These are phyloP conservation scores for Termitomyces sp. DNA, from an alignment of 768 basidiomycete genomes.

Conservation along the genomic window DNA sequence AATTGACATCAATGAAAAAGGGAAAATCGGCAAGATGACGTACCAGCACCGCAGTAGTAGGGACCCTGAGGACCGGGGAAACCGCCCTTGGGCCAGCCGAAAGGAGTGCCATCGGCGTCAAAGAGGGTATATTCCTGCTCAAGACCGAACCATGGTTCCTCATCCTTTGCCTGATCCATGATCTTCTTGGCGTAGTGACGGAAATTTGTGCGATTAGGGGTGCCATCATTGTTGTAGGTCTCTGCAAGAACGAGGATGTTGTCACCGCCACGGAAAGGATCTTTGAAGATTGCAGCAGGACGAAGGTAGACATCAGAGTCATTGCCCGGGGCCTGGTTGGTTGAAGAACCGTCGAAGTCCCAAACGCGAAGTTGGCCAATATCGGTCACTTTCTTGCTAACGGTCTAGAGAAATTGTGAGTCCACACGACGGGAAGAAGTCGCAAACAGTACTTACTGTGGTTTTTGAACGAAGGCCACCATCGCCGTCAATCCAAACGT, in stretches of 20 bases:
- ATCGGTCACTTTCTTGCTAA: conserved; percentile 79
- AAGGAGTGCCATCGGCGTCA: conserved; percentile 84
- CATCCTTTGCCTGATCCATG: conserved; percentile 86
- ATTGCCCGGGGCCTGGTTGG: conserved; percentile 91
- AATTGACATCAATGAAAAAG: neutral
- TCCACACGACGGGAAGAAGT: conserved; percentile 1
- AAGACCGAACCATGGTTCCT: conserved; percentile 92
- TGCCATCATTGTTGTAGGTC: conserved; percentile 98
- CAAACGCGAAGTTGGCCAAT: conserved; percentile 91
- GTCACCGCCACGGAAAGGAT: conserved; percentile 98
- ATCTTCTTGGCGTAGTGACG: conserved; percentile 91
- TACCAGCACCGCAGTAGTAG: conserved; percentile 99
- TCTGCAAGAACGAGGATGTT: conserved; percentile 97
- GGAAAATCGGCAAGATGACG: conserved; percentile 18
- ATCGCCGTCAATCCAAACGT: conserved; percentile 98
- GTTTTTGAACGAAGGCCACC: conserved; percentile 95
- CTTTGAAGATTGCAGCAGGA: conserved; percentile 95
- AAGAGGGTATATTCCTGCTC: conserved; percentile 99
- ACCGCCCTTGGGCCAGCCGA: conserved; percentile 97
- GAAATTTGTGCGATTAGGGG: conserved; percentile 94
- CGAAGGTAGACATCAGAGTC: conserved; percentile 99
- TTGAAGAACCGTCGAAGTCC: conserved; percentile 99
- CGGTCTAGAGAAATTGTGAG: conserved; percentile 50
- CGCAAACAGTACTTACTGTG: conserved; percentile 51
- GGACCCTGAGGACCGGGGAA: conserved; percentile 99